These are phyloP conservation scores for Amylostereum areolatum DNA, from an alignment of 1,284 basidiomycete genomes.

Conservation along the genomic window DNA sequence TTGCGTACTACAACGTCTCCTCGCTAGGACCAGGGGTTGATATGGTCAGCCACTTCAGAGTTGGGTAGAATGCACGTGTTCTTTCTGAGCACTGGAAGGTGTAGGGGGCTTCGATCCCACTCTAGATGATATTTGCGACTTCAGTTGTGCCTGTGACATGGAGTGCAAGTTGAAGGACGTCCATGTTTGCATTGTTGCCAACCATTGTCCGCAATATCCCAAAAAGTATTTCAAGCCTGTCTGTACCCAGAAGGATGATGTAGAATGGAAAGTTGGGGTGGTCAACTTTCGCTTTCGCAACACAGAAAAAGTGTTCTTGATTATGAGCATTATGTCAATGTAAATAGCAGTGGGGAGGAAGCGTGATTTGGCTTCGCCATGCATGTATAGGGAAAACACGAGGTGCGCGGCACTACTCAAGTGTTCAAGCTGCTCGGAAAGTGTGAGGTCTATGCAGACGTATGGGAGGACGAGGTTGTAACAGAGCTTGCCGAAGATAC, in stretches of 20 bases:
- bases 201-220: slow-evolving; percentile 27
- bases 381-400: slow-evolving; percentile 18
- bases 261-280: slow-evolving; percentile 24
- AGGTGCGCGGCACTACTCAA: slow-evolving; percentile 28
- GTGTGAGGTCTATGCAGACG: slow-evolving; percentile 24
- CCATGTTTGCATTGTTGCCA: slow-evolving; percentile 27
- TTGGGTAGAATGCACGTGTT: background rate
- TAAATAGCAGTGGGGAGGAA: slow-evolving; percentile 24
- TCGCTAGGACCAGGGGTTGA: slow-evolving; percentile 23
- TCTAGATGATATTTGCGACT: slow-evolving; percentile 29
- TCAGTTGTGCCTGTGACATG: slow-evolving; percentile 24
- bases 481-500: slow-evolving; percentile 11
- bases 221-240: slow-evolving; percentile 23
- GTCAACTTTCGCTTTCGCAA: slow-evolving; percentile 31
- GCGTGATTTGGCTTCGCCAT: slow-evolving; percentile 7
- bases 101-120: slow-evolving; percentile 24
- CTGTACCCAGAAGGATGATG: slow-evolving; percentile 30
- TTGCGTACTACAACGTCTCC: slow-evolving; percentile 19
- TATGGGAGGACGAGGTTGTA: slow-evolving; percentile 26
- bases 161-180: slow-evolving; percentile 22
- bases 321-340: slow-evolving; percentile 29
- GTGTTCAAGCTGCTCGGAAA: slow-evolving; percentile 28
- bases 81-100: background rate
- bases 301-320: slow-evolving; percentile 32
- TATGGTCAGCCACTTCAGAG: too few species aligned